Conservation (phyloP, 768 basidiomycete species). For the Trametes cubensis region DNA sequence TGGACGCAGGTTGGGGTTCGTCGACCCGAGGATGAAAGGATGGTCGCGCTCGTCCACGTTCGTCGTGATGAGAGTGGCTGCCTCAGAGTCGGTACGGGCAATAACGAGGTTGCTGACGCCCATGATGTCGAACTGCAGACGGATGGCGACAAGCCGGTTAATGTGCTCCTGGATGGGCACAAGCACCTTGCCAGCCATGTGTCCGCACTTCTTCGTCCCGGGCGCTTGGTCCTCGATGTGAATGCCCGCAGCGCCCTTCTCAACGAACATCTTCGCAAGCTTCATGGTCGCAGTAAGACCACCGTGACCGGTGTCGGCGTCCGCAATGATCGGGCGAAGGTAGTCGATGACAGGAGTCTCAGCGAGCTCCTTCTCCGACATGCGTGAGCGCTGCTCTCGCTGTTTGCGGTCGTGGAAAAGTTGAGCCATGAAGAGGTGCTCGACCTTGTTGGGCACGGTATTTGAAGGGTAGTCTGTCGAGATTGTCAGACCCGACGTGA, state of each 20-base stretch:
- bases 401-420: slow-evolving; percentile 99
- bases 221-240: slow-evolving; percentile 98
- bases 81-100: slow-evolving; percentile 95
- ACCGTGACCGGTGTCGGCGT: slow-evolving; percentile 98
- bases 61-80: slow-evolving; percentile 93
- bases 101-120: slow-evolving; percentile 93
- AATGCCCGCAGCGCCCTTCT: slow-evolving; percentile 96
- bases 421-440: slow-evolving; percentile 97
- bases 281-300: slow-evolving; percentile 99
- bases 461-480: slow-evolving; percentile 91
- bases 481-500: neutral
- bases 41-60: slow-evolving; percentile 99
- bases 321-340: slow-evolving; percentile 91
- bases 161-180: slow-evolving; percentile 98
- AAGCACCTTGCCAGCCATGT: slow-evolving; percentile 95
- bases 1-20: slow-evolving; percentile 69
- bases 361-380: slow-evolving; percentile 73
- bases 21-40: slow-evolving; percentile 91
- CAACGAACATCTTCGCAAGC: slow-evolving; percentile 97
- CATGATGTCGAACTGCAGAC: slow-evolving; percentile 98
- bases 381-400: slow-evolving; percentile 70
- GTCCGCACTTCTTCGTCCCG: slow-evolving; percentile 94
- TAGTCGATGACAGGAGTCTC: slow-evolving; percentile 80
- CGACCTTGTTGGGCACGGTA: slow-evolving; percentile 98
- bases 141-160: slow-evolving; percentile 95